phyloP scores from a whole-genome alignment of 2,329 filamentous ascomycete genomes.

The Phaeosphaeriaceae sp. region DNA sequence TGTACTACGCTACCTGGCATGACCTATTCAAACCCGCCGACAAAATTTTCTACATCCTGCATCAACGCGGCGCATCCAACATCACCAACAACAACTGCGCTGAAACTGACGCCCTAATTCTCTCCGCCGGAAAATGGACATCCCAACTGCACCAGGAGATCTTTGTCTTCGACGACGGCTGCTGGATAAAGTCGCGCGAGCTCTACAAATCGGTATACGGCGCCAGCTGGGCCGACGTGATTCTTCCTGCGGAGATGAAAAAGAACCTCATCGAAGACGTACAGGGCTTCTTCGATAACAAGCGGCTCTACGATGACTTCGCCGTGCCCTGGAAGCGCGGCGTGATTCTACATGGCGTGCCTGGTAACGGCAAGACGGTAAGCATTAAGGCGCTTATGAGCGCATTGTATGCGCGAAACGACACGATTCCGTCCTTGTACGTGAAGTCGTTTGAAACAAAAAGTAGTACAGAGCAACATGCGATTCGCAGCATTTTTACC shows the following conservation, averaged over 20 bases:
- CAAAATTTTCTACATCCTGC: conserved; percentile 28
- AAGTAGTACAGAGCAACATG: conserved; percentile 61
- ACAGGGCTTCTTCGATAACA: conserved; percentile 58
- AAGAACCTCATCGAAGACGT: conserved; percentile 67
- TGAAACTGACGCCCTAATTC: conserved; percentile 57
- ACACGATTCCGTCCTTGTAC: conserved; percentile 58
- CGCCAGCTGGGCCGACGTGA: conserved; percentile 68
- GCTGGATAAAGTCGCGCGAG: conserved; percentile 66
- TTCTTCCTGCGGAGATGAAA: conserved; percentile 69
- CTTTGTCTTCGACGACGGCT: conserved; percentile 67
- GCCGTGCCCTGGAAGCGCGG: conserved; percentile 58
- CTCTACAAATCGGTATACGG: conserved; percentile 57
- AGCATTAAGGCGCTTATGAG: conserved; percentile 72
- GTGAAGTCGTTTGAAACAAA: conserved; percentile 59
- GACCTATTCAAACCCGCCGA: conserved; percentile 33
- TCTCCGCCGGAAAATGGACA: conserved; percentile 62
- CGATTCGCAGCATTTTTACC: conserved; percentile 40
- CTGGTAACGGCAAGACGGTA: conserved; percentile 71
- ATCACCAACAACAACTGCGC: conserved; percentile 22
- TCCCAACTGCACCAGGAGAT: conserved; percentile 66
- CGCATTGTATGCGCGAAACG: conserved; percentile 58
- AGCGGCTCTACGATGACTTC: conserved; percentile 50
- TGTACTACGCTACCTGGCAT: conserved; percentile 38
- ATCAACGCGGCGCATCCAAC: conserved; percentile 14
- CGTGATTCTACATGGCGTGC: conserved; percentile 60